These are phyloP conservation scores for Torulaspora delbrueckii DNA, from an alignment of 805 yeast genomes.

Conservation along the genomic window DNA sequence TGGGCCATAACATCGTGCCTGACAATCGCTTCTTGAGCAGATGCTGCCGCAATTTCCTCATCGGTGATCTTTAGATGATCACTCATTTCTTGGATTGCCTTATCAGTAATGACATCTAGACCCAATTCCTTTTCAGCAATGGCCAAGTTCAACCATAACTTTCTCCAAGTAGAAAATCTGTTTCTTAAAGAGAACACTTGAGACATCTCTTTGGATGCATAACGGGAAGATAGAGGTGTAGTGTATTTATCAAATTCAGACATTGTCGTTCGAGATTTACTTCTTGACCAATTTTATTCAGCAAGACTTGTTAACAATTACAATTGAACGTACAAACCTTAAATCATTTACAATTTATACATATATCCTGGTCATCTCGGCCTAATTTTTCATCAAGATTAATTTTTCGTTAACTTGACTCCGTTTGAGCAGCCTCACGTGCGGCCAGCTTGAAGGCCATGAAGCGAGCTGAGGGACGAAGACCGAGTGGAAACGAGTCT, in stretches of 20 bases:
- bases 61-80: conserved; percentile 78
- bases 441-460: conserved; percentile 50
- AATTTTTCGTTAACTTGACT: conserved; percentile 13
- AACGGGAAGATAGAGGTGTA: conserved; percentile 93
- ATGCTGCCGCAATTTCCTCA: conserved; percentile 84
- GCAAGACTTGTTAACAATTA: not conserved
- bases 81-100: conserved; percentile 84
- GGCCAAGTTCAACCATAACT: conserved; percentile 91
- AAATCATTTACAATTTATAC: not conserved
- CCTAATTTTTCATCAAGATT: conserved; percentile 5
- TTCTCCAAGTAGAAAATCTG: conserved; percentile 97
- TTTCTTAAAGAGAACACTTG: conserved; percentile 84
- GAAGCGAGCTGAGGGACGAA: conserved; percentile 67
- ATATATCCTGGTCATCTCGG: not conserved
- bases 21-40: conserved; percentile 92
- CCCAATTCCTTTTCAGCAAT: conserved; percentile 94
- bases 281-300: not conserved
- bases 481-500: conserved; percentile 25
- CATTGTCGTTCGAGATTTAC: conserved; percentile 15
- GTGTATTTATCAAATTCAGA: conserved; percentile 64
- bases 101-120: conserved; percentile 75
- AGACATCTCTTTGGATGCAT: conserved; percentile 97
- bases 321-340: no score
- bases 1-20: conserved; percentile 99
- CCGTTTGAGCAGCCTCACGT: conserved; percentile 14